Conservation (phyloP, 2,329 filamentous ascomycete genomes). For the Sphaerulina vaccinii region DNA sequence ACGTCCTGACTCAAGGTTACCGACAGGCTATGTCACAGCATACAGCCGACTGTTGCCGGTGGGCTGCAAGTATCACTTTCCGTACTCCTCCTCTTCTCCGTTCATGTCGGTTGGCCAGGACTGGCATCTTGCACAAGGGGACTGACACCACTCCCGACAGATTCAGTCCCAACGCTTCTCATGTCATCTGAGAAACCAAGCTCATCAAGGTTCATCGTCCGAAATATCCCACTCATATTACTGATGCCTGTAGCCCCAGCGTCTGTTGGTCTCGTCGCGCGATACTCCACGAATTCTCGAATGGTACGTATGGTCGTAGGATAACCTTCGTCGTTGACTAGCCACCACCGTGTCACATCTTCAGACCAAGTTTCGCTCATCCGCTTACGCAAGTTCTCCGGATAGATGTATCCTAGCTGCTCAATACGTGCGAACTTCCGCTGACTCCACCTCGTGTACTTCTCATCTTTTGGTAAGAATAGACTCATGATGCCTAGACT, state of each 20-base stretch:
- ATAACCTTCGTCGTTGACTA: constrained; percentile 76
- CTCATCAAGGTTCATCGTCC: constrained; percentile 38
- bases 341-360: constrained; percentile 80
- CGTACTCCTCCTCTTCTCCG: background rate
- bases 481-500: constrained; percentile 72
- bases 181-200: constrained; percentile 24
- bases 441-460: constrained; percentile 75
- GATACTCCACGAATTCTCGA: constrained; percentile 65
- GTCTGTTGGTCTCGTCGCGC: constrained; percentile 32
- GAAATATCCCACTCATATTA: constrained; percentile 42
- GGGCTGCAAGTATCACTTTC: background rate
- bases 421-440: constrained; percentile 78
- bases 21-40: no score
- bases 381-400: constrained; percentile 67
- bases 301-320: constrained; percentile 72
- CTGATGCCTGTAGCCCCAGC: constrained; percentile 29
- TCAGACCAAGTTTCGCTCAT: constrained; percentile 76
- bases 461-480: constrained; percentile 73
- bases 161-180: constrained; percentile 23
- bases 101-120: constrained; percentile 24
- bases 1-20: no score
- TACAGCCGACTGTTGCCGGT: background rate
- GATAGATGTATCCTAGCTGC: constrained; percentile 77
- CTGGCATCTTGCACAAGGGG: constrained; percentile 25
- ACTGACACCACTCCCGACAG: constrained; percentile 17